Conservation (phyloP, 257 asterid species). For the Phtheirospermum japonicum region DNA sequence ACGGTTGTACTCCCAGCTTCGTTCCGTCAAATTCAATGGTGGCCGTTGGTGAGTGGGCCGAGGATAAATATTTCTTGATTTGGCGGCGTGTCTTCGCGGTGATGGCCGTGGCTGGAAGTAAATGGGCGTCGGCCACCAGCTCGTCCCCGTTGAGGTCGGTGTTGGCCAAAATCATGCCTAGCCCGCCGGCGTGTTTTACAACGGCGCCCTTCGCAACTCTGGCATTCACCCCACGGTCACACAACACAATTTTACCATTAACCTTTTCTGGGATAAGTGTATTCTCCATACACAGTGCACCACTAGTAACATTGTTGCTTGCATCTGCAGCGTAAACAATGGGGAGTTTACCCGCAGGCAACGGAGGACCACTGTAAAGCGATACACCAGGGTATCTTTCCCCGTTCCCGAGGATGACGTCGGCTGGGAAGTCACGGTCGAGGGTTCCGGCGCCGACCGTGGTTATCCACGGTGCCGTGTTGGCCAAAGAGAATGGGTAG, state of each 20-base stretch:
- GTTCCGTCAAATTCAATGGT: neutral
- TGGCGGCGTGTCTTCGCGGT: neutral
- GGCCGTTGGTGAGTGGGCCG: neutral
- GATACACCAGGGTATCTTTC: neutral
- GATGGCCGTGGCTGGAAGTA: neutral
- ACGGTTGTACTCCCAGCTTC: neutral
- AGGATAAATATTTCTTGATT: neutral
- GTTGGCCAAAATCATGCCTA: neutral
- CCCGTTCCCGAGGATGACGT: neutral
- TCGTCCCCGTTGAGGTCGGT: neutral
- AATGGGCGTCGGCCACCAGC: neutral
- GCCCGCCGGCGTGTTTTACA: neutral
- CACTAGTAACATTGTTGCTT: neutral
- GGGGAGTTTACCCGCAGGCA: neutral
- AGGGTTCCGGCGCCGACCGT: slow-evolving; percentile 67
- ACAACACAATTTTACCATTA: neutral
- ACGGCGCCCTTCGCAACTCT: neutral
- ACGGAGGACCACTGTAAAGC: neutral
- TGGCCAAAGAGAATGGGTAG: slow-evolving; percentile 38
- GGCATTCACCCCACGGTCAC: neutral
- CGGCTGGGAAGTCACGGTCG: slow-evolving; percentile 38
- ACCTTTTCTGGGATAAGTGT: neutral
- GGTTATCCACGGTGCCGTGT: slow-evolving; percentile 76
- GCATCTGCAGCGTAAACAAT: neutral
- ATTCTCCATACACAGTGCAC: neutral